phyloP scores from a whole-genome alignment of 2,329 filamentous ascomycete genomes.

The Pseudocercospora ulei region DNA sequence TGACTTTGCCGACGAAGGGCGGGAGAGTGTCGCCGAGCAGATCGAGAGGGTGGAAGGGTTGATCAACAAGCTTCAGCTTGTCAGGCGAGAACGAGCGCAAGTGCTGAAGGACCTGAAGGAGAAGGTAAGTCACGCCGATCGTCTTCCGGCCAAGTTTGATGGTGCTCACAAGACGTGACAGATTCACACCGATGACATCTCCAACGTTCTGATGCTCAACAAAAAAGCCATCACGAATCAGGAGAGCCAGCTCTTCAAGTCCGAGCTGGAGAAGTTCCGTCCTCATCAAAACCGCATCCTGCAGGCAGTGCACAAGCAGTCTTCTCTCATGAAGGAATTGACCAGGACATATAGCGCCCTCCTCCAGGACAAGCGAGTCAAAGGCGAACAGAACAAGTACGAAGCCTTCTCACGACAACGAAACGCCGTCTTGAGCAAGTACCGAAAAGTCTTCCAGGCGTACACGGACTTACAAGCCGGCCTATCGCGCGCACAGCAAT shows the following conservation, averaged over 20 bases:
- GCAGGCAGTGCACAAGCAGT: slow-evolving; percentile 92
- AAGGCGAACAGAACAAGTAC: slow-evolving; percentile 90
- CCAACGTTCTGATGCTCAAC: slow-evolving; percentile 91
- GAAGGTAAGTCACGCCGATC: slow-evolving; percentile 53
- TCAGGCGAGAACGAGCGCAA: slow-evolving; percentile 85
- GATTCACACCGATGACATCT: slow-evolving; percentile 95
- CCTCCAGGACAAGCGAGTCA: slow-evolving; percentile 85
- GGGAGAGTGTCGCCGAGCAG: slow-evolving; percentile 75
- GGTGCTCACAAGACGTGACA: slow-evolving; percentile 35
- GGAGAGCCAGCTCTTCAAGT: slow-evolving; percentile 84
- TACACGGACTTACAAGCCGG: slow-evolving; percentile 84
- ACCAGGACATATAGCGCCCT: slow-evolving; percentile 77
- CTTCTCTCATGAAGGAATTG: slow-evolving; percentile 86
- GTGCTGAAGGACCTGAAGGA: slow-evolving; percentile 95
- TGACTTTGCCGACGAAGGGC: slow-evolving; percentile 74
- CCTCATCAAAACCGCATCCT: slow-evolving; percentile 83
- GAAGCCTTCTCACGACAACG: slow-evolving; percentile 77
- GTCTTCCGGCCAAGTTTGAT: slow-evolving; percentile 12
- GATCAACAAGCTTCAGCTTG: slow-evolving; percentile 77
- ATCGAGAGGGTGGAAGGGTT: slow-evolving; percentile 81
- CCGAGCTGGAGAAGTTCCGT: slow-evolving; percentile 94
- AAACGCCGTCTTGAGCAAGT: slow-evolving; percentile 69
- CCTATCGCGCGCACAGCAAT: slow-evolving; percentile 75
- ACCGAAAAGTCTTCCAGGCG: slow-evolving; percentile 83
- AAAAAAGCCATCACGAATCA: slow-evolving; percentile 92